phyloP scores from a whole-genome alignment of 805 yeast genomes.

The Kodamaea neixiangensis region DNA sequence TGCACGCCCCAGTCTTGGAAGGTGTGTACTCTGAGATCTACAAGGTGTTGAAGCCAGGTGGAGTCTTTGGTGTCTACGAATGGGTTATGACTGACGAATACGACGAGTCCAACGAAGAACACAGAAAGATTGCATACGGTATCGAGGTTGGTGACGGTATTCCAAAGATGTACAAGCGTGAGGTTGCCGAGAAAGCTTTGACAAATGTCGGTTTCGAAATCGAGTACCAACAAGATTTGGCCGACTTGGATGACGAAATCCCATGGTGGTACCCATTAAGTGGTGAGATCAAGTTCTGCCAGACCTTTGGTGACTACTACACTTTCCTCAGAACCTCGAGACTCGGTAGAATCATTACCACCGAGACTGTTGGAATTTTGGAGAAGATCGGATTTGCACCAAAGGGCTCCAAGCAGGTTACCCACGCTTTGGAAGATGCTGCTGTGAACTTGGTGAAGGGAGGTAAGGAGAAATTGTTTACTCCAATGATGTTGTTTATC shows the following conservation, averaged over 20 bases:
- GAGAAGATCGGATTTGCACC: constrained; percentile 90
- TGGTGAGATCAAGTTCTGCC: constrained; percentile 90
- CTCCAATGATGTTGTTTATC: constrained; percentile 96
- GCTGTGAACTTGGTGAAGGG: constrained; percentile 94
- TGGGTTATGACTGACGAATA: constrained; percentile 98
- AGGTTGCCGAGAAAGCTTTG: constrained; percentile 87
- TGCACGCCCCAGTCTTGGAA: constrained; percentile 94
- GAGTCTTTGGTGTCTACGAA: constrained; percentile 95
- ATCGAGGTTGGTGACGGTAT: constrained; percentile 99
- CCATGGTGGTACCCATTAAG: constrained; percentile 98
- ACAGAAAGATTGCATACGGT: constrained; percentile 93
- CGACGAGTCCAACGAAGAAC: constrained; percentile 84
- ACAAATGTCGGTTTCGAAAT: constrained; percentile 85
- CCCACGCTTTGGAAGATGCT: constrained; percentile 93
- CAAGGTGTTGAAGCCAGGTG: constrained; percentile 97
- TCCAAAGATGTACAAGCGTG: constrained; percentile 88
- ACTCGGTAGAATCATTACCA: constrained; percentile 84
- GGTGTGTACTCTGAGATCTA: constrained; percentile 95
- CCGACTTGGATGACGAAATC: constrained; percentile 74
- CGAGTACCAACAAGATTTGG: constrained; percentile 75
- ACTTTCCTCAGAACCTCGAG: constrained; percentile 88
- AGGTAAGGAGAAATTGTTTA: constrained; percentile 84
- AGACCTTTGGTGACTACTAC: constrained; percentile 70
- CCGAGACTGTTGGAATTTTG: constrained; percentile 73
- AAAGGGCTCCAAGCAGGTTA: constrained; percentile 83